Conservation (phyloP, 2,329 filamentous ascomycete species). For the Claviceps pazoutovae region DNA sequence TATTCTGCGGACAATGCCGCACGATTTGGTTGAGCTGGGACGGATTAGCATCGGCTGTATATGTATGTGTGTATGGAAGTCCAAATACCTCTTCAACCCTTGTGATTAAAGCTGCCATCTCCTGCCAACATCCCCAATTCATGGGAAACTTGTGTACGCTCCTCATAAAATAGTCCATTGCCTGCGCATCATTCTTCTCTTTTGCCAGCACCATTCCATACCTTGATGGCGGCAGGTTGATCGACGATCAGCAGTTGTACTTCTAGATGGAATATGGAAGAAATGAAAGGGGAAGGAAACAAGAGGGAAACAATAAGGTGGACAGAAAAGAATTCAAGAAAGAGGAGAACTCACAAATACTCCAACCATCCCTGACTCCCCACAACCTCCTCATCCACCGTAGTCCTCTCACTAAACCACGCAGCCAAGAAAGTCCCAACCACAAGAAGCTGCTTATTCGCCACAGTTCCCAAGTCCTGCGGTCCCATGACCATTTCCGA, state of each 20-base stretch:
- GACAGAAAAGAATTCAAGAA: background rate
- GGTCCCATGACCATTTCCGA: conserved; percentile 95
- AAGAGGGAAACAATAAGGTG: background rate
- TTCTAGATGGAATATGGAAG: background rate
- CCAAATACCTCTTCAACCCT: conserved; percentile 61
- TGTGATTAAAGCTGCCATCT: conserved; percentile 68
- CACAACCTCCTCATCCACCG: conserved; percentile 40
- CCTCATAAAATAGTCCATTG: conserved; percentile 72
- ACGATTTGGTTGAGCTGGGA: conserved; percentile 55
- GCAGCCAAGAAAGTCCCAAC: conserved; percentile 64
- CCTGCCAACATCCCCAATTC: conserved; percentile 96
- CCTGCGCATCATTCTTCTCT: conserved; percentile 76
- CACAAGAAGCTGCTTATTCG: conserved; percentile 71
- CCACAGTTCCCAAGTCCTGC: conserved; percentile 68
- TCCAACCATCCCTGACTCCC: conserved; percentile 86
- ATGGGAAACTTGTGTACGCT: conserved; percentile 84
- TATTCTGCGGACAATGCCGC: conserved; percentile 67
- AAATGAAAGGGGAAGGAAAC: background rate
- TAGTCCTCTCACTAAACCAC: conserved; percentile 60
- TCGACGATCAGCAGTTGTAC: background rate
- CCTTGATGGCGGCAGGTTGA: conserved; percentile 16
- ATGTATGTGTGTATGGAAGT: background rate
- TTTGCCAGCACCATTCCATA: conserved; percentile 86
- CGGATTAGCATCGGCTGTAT: background rate
- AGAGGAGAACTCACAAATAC: conserved; percentile 41